Evolutionary conservation across 1,139 yeast genomes (phyloP).

Genomic region (Eremothecium sinecaudum): DNA sequence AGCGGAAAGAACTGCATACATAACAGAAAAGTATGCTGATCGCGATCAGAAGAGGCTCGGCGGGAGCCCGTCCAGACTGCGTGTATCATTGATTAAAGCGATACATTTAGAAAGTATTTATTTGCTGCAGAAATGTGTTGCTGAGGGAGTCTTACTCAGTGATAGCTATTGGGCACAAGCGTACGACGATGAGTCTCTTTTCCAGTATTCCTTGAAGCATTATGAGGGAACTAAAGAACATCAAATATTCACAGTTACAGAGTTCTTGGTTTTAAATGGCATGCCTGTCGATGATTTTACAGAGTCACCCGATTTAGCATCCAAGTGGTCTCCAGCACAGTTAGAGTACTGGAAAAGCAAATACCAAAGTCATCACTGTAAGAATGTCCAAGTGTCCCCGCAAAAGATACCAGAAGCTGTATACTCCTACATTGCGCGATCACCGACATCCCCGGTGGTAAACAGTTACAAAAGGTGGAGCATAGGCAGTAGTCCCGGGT

Average conservation of each 20-base stretch:
- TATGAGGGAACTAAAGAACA: slow-evolving; percentile 27
- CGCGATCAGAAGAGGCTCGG: slow-evolving; percentile 33
- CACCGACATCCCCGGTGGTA: too few species aligned
- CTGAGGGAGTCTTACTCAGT: slow-evolving; percentile 42
- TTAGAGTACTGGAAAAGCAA: slow-evolving; percentile 43
- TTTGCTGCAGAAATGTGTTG: slow-evolving; percentile 40
- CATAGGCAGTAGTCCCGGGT: too few species aligned
- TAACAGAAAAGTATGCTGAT: slow-evolving; percentile 42
- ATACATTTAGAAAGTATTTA: slow-evolving; percentile 43
- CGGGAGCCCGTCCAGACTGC: slow-evolving; percentile 20
- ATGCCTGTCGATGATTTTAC: slow-evolving; percentile 22
- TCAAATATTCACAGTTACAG: slow-evolving; percentile 60
- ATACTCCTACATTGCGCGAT: too few species aligned
- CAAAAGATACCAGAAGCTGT: slow-evolving; percentile 1
- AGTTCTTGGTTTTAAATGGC: slow-evolving; percentile 63
- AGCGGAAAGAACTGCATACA: slow-evolving; percentile 37
- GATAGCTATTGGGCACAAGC: slow-evolving; percentile 12
- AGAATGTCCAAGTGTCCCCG: too few species aligned
- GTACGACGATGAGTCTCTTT: slow-evolving; percentile 36
- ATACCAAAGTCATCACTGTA: slow-evolving; percentile 25
- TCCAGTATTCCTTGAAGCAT: slow-evolving; percentile 54
- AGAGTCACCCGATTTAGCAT: slow-evolving; percentile 9
- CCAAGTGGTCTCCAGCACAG: slow-evolving; percentile 11
- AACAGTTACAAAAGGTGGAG: too few species aligned
- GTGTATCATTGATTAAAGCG: slow-evolving; percentile 35